Conservation (phyloP, 352 stramenopile genomes). For the Phytophthora parvispora region DNA sequence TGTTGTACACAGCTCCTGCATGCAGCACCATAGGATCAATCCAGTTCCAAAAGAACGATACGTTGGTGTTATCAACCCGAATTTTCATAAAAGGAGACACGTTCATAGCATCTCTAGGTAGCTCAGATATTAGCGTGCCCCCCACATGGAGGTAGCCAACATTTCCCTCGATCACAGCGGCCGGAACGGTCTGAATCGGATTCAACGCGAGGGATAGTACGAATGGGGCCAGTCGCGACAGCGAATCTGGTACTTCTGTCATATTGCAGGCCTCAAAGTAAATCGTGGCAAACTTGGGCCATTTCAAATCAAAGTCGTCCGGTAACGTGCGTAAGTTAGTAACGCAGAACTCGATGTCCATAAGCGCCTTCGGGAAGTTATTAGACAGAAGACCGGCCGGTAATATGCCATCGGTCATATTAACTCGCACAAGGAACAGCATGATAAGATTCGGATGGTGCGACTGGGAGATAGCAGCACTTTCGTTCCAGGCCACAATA, state of each 20-base stretch:
- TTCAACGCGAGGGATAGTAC: slow-evolving; percentile 17
- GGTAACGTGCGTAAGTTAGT: slow-evolving; percentile 47
- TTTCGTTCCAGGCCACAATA: slow-evolving; percentile 31
- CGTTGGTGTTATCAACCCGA: slow-evolving; percentile 16
- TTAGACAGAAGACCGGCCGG: slow-evolving; percentile 31
- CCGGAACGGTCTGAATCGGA: slow-evolving; percentile 16
- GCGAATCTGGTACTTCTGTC: slow-evolving; percentile 2
- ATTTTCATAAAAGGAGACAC: slow-evolving; percentile 11
- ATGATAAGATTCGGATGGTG: slow-evolving; percentile 46
- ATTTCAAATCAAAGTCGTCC: slow-evolving; percentile 39
- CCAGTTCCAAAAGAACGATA: slow-evolving; percentile 33
- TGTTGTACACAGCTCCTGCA: background rate
- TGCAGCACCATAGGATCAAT: slow-evolving; percentile 20
- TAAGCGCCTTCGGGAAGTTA: slow-evolving; percentile 41
- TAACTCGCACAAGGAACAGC: slow-evolving; percentile 41
- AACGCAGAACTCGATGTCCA: slow-evolving; percentile 40
- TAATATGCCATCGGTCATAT: slow-evolving; percentile 36
- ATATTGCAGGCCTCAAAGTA: slow-evolving; percentile 18
- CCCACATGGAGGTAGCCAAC: slow-evolving; percentile 19
- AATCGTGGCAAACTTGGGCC: slow-evolving; percentile 26
- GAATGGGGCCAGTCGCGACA: slow-evolving; percentile 14
- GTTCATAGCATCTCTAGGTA: slow-evolving; percentile 15
- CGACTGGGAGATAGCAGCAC: slow-evolving; percentile 29
- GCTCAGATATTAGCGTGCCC: slow-evolving; percentile 13
- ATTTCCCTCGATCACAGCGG: background rate